Base-by-base conservation (phyloP, 345 rosid species). In the Crucihimalaya himalaica region DNA sequence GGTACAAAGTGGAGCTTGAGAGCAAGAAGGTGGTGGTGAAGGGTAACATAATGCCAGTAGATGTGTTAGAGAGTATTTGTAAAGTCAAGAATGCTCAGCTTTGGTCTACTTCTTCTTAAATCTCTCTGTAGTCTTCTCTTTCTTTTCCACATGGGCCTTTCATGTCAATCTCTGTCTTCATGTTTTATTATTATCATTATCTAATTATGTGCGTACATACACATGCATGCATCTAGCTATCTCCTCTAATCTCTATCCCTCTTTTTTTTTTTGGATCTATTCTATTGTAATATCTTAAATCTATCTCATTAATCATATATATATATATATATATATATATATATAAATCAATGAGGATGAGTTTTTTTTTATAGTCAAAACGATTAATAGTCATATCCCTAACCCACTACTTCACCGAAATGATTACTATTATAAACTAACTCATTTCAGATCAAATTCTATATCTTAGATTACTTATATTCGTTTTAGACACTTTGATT, bases 1-100 rank as follows among this genome's bases (percentile, higher is more conserved):
- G 96, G 50, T 94, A 86, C 85, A 91, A 87, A 70, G 91, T 94
- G 73, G 95, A 94, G 81, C 86, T 94, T 68, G 93, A 89, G 74
- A 91, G 84, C 94, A 88, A 91, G 82, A 88, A 75, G 83, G 97
- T 91, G 67, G 87, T 87, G n/a, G 89, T 94, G 45, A 82, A 79
- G 11, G 98, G 98, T 34, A 91, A 94, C 83, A 80, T 94, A 76
- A 55, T 85, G 72, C 86, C 96, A 31, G 61, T 66, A 12, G 90
- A 89, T 73, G 98, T 93, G 74, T 82, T 91, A 66, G 85, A 83
- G 72, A 91, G 94, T 75, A 88, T 93, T 18, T 89, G 91, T 29
- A 91, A 83, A 63, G 92, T 93, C 0, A 93, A 89, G 80, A 88
- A 84, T 81, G 97, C 97, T 40, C 85, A 86, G 88, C 85, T 93